Evolutionary conservation across 2,329 filamentous ascomycete genomes (phyloP), one percentile per base, ranked within the genome.

Genomic region (Cytospora schulzeri): DNA sequence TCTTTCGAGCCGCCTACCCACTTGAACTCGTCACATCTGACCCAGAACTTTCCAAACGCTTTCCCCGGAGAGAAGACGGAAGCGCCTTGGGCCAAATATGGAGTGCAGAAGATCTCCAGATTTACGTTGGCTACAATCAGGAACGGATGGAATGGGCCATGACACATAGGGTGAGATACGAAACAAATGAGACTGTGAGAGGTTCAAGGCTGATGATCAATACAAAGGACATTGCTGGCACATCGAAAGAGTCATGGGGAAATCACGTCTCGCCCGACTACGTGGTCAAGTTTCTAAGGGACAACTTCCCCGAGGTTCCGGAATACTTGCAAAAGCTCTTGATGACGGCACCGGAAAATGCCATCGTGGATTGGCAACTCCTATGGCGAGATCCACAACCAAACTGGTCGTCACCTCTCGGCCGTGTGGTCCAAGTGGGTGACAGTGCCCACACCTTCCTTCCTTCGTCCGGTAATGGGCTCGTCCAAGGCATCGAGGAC

Each of bases 171-270:
- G 63, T 65, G 50, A n/a, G n/a, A n/a, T n/a, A n/a, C n/a, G n/a
- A n/a, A n/a, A n/a, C n/a, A n/a, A n/a, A n/a, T n/a, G n/a, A n/a
- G n/a, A n/a, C n/a, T n/a, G n/a, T n/a, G n/a, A n/a, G n/a, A n/a
- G n/a, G n/a, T n/a, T 11, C 77, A 78, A 56, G 81, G 84, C 80
- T 85, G 62, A 81, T 78, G 64, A n/a, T 85, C 81, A 82, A 84
- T 7, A 81, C 82, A 60, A 85, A 84, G 33, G 72, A 75, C 60
- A 72, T 79, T 59, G 80, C 78, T 53, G 77, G 74, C 6, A 78
- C 81, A 65, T 79, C 82, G 48, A 75, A 81, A 57, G 78, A 83
- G 68, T 79, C 78, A 26, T 81, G 78, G 78, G 76, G 76, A 57
- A 78, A 80, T 56, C 77, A 77, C 0, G 77, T 76, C 15, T 78